phyloP scores from a whole-genome alignment of 225 moss, liverwort and hornwort species.

The Pseudisothecium myosuroides region DNA sequence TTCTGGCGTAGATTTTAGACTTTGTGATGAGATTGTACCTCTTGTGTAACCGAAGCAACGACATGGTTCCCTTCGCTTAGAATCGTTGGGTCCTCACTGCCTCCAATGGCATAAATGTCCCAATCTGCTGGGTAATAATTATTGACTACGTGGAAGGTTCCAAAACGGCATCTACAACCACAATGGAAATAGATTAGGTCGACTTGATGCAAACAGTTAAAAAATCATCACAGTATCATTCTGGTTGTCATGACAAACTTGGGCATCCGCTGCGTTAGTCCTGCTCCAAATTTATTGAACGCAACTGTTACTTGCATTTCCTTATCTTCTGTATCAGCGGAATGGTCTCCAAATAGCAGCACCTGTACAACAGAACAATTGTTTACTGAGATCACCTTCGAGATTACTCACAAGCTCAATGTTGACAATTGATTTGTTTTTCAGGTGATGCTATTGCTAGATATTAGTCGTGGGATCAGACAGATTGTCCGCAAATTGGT shows the following conservation, averaged over 20 bases:
- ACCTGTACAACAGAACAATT: neutral
- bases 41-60: neutral
- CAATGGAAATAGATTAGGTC: neutral
- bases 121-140: constrained; percentile 13
- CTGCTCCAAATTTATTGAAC: constrained; percentile 10
- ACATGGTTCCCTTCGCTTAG: constrained; percentile 15
- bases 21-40: neutral
- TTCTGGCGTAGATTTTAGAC: neutral
- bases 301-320: constrained; percentile 4
- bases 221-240: neutral
- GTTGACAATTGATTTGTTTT: neutral
- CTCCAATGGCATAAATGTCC: constrained; percentile 22
- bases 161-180: constrained; percentile 7
- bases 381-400: neutral
- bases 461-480: neutral
- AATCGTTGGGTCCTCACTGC: constrained; percentile 16
- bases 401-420: neutral
- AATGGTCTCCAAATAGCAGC: constrained; percentile 12
- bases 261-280: neutral
- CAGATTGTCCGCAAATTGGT: neutral
- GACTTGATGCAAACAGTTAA: neutral
- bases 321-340: neutral
- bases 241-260: neutral
- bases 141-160: constrained; percentile 18
- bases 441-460: neutral